Evolutionary conservation across 2,329 filamentous ascomycete genomes (phyloP), one percentile per base, ranked within the genome.

Genomic region (Fusarium sp.): DNA sequence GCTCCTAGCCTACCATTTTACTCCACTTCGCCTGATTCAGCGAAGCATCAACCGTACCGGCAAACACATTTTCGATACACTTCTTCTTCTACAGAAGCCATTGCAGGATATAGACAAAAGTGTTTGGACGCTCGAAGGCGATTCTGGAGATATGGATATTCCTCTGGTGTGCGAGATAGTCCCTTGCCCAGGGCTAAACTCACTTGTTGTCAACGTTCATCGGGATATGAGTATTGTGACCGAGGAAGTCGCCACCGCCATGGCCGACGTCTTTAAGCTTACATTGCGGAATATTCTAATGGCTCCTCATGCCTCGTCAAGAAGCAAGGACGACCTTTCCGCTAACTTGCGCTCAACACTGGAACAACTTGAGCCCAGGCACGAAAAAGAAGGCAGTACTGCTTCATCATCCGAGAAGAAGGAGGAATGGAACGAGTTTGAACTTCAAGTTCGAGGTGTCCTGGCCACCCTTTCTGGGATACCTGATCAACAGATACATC

Each of bases 81-180:
- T 97, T 28, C 81, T 97, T 17, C 86, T 97, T 47, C 81, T 97
- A 12, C 94, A 97, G 73, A 89, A 90, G 42, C 82, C 86, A 0
- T 72, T 81, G 8, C 85, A 87, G 30, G 81, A 85, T 4, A 83
- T 91, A 64, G 85, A 90, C 48, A 69, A 76, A 7, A 68, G 65
- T 0, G 70, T 91, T 3, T 91, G 89, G 89, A 81, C 80, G 0
- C 71, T 90, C 1, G 79, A 85, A 51, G 78, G 81, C 17, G 89
- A 91, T 56, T 79, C 81, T 14, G 87, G 88, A 4, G 79, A 82
- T 7, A 94, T 94, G 90, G 91, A 93, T 75, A 81, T 90, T 17
- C 91, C 93, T 0, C 76, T 97, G 40, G 90, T 96, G 14, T 90
- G 92, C 64, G 94, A 97, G 74, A 77, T 96, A 5, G 79, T 87